A percentile compares a stretch with the other conserved stretches of the same genome.
Conservation (phyloP, 768 basidiomycete genomes). For the Calocybe indica region DNA sequence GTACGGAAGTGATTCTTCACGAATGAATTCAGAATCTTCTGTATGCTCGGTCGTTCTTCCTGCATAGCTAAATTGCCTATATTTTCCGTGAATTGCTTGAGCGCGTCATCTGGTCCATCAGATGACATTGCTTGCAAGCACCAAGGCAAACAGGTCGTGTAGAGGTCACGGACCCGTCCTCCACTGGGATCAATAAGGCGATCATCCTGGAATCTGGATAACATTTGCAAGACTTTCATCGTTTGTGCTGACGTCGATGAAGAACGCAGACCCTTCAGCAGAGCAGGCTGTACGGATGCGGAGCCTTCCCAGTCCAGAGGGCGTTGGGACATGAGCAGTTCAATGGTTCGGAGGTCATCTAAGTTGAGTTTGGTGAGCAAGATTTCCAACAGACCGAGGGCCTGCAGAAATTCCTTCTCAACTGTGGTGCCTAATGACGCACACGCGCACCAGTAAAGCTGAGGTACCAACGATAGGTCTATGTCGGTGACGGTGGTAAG, state of each 20-base stretch:
- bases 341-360: conserved; percentile 58
- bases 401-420: conserved; percentile 71
- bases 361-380: conserved; percentile 68
- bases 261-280: conserved; percentile 78
- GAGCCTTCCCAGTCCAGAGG: conserved; percentile 69
- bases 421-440: conserved; percentile 81
- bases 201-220: conserved; percentile 55
- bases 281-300: conserved; percentile 58
- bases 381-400: conserved; percentile 56
- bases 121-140: conserved; percentile 75
- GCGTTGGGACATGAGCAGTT: conserved; percentile 60
- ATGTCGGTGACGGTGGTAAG: conserved; percentile 52
- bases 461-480: conserved; percentile 61
- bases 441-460: conserved; percentile 81
- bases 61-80: conserved; percentile 66
- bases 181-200: conserved; percentile 67
- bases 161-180: conserved; percentile 74
- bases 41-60: conserved; percentile 73
- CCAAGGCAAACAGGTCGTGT: conserved; percentile 81
- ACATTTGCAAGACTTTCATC: conserved; percentile 57
- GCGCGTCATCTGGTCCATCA: conserved; percentile 50
- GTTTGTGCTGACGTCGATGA: conserved; percentile 61
- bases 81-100: conserved; percentile 69
- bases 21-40: conserved; percentile 86
- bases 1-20: conserved; percentile 84